Evolutionary conservation across 345 rosid genomes (phyloP).

Genomic region (Pelargonium nanum): DNA sequence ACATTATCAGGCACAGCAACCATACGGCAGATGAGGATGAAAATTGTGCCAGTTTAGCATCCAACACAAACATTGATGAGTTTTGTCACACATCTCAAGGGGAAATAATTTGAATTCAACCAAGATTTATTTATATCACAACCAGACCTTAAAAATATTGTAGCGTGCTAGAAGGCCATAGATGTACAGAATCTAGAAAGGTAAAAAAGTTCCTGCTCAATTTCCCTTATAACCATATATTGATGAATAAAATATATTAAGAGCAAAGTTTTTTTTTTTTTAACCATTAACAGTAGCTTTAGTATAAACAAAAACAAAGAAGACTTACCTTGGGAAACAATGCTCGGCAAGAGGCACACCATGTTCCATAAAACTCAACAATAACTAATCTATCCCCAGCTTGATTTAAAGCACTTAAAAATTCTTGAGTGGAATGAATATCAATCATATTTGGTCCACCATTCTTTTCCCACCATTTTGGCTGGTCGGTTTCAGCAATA

Average conservation of each 20-base stretch:
- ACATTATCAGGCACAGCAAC: background rate
- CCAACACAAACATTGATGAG: background rate
- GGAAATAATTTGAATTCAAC: no score
- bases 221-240: background rate
- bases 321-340: constrained; percentile 61
- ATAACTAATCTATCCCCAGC: constrained; percentile 80
- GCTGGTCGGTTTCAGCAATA: constrained; percentile 58
- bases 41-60: background rate
- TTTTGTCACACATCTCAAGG: no score
- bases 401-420: constrained; percentile 56
- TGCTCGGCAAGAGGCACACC: constrained; percentile 95
- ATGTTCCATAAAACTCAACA: constrained; percentile 91
- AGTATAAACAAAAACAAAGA: constrained; percentile 3
- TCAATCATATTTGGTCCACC: constrained; percentile 86
- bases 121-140: background rate
- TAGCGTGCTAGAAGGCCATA: no score
- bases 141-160: no score
- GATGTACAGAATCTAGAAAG: no score
- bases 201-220: no score
- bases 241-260: background rate
- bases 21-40: background rate
- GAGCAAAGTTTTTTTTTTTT: no score
- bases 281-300: background rate
- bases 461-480: constrained; percentile 92
- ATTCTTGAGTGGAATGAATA: constrained; percentile 81